Evolutionary conservation across 306 rosid genomes (phyloP).

Genomic region (Rosa lucieae): DNA sequence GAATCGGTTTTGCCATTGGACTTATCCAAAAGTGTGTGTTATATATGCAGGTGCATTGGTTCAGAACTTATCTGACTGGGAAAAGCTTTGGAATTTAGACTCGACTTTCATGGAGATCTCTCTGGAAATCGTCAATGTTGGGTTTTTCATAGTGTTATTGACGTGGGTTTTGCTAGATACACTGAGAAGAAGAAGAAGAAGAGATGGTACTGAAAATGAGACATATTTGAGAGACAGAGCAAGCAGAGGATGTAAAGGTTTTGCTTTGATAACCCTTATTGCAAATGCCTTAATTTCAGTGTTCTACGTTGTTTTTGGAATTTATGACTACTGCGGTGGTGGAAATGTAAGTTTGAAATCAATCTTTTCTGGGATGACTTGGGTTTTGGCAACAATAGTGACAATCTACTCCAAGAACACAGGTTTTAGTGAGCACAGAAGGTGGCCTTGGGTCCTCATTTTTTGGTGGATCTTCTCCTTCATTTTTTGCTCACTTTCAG

Average conservation of each 20-base stretch:
- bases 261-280: conserved; percentile 30
- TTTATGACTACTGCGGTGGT: conserved; percentile 30
- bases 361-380: conserved; percentile 43
- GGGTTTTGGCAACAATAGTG: conserved; percentile 60
- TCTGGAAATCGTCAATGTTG: conserved; percentile 39
- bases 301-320: conserved; percentile 43
- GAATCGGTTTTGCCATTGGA: background rate
- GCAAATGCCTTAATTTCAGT: conserved; percentile 37
- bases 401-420: conserved; percentile 39
- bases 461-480: conserved; percentile 68
- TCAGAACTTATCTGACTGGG: background rate
- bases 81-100: background rate
- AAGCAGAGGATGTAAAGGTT: conserved; percentile 10
- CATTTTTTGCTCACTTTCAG: conserved; percentile 26
- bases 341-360: conserved; percentile 26
- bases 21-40: background rate
- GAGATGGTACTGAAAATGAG: background rate
- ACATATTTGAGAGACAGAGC: conserved; percentile 15
- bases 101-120: conserved; percentile 31
- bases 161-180: conserved; percentile 55
- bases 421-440: conserved; percentile 22
- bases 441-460: conserved; percentile 56
- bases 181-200: conserved; percentile 31
- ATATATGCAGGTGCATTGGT: conserved; percentile 17
- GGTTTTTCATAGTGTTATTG: conserved; percentile 47